phyloP scores from a whole-genome alignment of 495 filamentous ascomycete genomes.

The Paragyromitra xinjiangensis region DNA sequence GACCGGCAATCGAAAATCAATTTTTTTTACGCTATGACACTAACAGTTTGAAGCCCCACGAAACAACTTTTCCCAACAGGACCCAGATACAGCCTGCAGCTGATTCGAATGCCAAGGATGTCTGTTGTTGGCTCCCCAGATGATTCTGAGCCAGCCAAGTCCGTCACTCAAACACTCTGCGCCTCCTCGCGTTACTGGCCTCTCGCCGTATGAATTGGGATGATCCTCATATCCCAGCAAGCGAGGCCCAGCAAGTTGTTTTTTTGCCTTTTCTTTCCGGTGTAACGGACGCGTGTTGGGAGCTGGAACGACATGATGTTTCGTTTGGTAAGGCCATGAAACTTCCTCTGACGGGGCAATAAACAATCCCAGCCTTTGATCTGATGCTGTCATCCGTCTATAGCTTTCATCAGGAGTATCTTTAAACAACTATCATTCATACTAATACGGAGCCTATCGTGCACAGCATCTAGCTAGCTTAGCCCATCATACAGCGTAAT shows the following conservation, averaged over 20 bases:
- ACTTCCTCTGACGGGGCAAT: conserved; percentile 6
- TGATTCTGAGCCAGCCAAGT: conserved; percentile 10
- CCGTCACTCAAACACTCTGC: conserved; percentile 12
- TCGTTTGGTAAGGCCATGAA: conserved; percentile 29
- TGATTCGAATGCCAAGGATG: conserved; percentile 18
- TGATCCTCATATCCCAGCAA: conserved; percentile 17
- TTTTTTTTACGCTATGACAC: conserved; percentile 43
- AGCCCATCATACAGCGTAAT: not conserved
- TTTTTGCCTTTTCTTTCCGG: conserved; percentile 1
- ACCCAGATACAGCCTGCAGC: not conserved
- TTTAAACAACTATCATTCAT: conserved; percentile 11
- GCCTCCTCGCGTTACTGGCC: conserved; percentile 10
- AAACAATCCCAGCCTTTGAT: conserved; percentile 11
- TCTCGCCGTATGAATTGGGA: conserved; percentile 6
- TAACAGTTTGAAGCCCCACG: conserved; percentile 18
- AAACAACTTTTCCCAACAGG: conserved; percentile 38
- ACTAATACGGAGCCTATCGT: not conserved
- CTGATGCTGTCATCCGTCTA: conserved; percentile 7
- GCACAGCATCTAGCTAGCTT: not conserved
- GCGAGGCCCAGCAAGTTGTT: not conserved
- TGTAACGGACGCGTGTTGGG: conserved; percentile 9
- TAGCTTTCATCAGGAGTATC: conserved; percentile 3
- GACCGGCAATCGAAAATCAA: conserved; percentile 51
- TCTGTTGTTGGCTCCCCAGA: conserved; percentile 26
- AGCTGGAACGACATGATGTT: conserved; percentile 19